Evolutionary conservation across 495 filamentous ascomycete genomes (phyloP).

Genomic region (Daldinia decipiens): DNA sequence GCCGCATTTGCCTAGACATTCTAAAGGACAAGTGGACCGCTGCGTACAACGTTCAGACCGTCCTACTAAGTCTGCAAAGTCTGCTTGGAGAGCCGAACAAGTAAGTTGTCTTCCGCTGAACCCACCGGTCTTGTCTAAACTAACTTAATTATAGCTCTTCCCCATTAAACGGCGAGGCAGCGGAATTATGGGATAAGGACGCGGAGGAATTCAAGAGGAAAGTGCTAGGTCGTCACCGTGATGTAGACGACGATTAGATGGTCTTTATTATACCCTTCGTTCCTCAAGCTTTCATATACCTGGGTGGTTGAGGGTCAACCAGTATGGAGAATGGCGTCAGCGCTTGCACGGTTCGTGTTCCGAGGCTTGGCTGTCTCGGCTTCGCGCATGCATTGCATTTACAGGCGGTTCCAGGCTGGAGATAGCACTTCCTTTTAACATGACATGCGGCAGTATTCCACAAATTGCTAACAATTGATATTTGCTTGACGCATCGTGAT

Average conservation of each 20-base stretch:
- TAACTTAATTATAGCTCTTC: conserved; percentile 70
- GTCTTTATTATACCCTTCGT: conserved; percentile 25
- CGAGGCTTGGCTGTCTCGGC: conserved; percentile 27
- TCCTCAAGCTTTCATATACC: conserved; percentile 22
- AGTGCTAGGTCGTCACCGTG: conserved; percentile 65
- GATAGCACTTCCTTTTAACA: conserved; percentile 19
- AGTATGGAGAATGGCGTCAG: conserved; percentile 56
- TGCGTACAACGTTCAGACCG: conserved; percentile 92
- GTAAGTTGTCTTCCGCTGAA: conserved; percentile 60
- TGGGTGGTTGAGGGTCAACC: conserved; percentile 21
- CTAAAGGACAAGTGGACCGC: conserved; percentile 97
- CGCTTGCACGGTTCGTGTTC: conserved; percentile 27
- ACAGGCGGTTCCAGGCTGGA: conserved; percentile 32
- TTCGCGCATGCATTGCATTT: conserved; percentile 37
- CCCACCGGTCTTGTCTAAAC: background rate
- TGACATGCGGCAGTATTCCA: conserved; percentile 11
- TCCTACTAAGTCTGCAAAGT: conserved; percentile 93
- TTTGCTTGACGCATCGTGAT: background rate
- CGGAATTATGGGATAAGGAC: conserved; percentile 94
- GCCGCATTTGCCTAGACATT: conserved; percentile 94
- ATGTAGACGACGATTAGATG: conserved; percentile 65
- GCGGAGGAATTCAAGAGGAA: conserved; percentile 85
- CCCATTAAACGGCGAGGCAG: conserved; percentile 94
- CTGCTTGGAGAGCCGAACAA: conserved; percentile 97
- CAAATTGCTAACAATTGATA: conserved; percentile 11